Conservation (phyloP, 2,329 filamentous ascomycete species). For the Curvularia sp. region DNA sequence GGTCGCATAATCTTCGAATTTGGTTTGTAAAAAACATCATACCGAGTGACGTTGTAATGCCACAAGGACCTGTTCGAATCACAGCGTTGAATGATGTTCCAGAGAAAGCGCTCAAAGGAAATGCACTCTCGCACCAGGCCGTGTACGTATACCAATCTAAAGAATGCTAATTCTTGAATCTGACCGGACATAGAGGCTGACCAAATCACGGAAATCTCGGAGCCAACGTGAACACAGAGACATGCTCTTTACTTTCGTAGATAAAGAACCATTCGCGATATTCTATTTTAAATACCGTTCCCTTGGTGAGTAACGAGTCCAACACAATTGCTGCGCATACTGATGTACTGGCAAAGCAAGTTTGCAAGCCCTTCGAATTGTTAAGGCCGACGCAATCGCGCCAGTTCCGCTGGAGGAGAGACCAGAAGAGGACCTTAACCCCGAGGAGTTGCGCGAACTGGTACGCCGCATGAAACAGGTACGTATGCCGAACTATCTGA, state of each 20-base stretch:
- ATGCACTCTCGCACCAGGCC: slow-evolving; percentile 20
- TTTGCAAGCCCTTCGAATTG: slow-evolving; percentile 7
- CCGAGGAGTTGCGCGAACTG: slow-evolving; percentile 8
- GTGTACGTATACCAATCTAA: slow-evolving; percentile 6
- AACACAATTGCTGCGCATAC: background rate
- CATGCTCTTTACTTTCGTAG: background rate
- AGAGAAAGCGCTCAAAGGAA: slow-evolving; percentile 22
- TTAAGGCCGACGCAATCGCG: background rate
- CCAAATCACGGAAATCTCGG: background rate
- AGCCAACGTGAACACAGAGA: background rate
- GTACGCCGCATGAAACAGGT: slow-evolving; percentile 11
- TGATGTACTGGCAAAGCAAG: background rate
- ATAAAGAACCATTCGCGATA: slow-evolving; percentile 9
- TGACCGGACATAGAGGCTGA: background rate
- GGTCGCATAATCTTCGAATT: background rate
- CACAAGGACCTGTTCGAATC: background rate
- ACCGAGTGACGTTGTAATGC: no score
- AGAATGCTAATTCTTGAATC: background rate
- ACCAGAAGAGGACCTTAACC: slow-evolving; percentile 6
- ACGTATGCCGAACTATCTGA: background rate
- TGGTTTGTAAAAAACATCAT: background rate
- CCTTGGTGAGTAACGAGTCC: slow-evolving; percentile 6
- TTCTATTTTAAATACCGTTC: slow-evolving; percentile 22
- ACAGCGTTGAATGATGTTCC: slow-evolving; percentile 2
- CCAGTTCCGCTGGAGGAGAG: slow-evolving; percentile 2